A percentile compares a stretch with the other conserved stretches of the same genome.
phyloP scores from a whole-genome alignment of 179 eudicot genomes.

The Gypsophila paniculata region DNA sequence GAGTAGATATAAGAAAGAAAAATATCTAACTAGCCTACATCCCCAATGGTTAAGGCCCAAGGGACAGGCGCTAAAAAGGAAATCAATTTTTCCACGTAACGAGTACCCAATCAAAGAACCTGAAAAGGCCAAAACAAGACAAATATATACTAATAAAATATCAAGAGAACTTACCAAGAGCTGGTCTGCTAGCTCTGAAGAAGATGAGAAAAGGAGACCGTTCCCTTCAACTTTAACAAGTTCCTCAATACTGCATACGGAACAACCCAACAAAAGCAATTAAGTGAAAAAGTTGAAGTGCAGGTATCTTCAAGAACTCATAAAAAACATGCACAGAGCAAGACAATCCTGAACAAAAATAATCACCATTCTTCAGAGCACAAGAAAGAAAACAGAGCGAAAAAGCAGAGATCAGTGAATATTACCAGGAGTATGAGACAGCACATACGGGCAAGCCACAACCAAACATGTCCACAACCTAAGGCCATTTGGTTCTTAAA shows the following conservation, averaged over 20 bases:
- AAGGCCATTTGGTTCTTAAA: slow-evolving; percentile 12
- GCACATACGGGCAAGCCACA: slow-evolving; percentile 99
- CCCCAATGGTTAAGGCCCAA: neutral
- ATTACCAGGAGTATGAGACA: slow-evolving; percentile 92
- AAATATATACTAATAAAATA: neutral
- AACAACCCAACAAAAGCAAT: neutral
- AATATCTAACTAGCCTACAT: neutral
- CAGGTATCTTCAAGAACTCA: neutral
- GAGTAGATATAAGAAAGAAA: neutral
- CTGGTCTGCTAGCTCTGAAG: slow-evolving; percentile 89
- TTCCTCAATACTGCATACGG: slow-evolving; percentile 67
- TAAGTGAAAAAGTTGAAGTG: neutral
- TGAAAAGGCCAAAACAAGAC: neutral
- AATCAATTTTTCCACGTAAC: neutral
- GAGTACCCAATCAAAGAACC: neutral
- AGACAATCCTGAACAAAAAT: neutral
- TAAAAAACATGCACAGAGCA: neutral
- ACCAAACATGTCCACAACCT: slow-evolving; percentile 99
- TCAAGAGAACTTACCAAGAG: slow-evolving; percentile 54
- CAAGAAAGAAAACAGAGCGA: neutral
- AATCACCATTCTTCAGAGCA: neutral
- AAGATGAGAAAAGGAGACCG: slow-evolving; percentile 93
- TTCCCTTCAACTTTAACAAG: slow-evolving; percentile 81
- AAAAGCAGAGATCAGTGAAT: neutral
- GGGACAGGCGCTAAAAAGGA: neutral